Conservation (phyloP, 2,329 filamentous ascomycete genomes). For the Fusarium sambucinum region DNA sequence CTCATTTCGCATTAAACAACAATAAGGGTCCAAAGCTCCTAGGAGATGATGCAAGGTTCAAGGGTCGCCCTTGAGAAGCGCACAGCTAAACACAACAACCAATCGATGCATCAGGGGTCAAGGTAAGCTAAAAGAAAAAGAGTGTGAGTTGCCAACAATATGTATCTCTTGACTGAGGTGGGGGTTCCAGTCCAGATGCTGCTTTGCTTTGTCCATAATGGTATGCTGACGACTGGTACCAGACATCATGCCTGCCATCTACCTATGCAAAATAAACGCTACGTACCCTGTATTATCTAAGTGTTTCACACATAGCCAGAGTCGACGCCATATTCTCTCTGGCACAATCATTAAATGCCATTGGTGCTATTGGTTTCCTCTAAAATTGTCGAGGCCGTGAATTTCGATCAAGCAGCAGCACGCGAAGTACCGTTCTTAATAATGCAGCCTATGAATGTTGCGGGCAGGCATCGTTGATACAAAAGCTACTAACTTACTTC, state of each 20-base stretch:
- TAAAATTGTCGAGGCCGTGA: not conserved
- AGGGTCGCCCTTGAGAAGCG: conserved; percentile 21
- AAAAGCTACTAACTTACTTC: not conserved
- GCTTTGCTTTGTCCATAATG: not conserved
- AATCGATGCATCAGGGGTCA: conserved; percentile 29
- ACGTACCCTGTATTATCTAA: not conserved
- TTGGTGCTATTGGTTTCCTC: not conserved
- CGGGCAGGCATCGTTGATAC: not conserved
- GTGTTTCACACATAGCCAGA: not conserved
- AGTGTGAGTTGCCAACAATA: conserved; percentile 20
- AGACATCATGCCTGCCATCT: not conserved
- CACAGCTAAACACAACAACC: conserved; percentile 27
- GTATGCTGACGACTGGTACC: not conserved
- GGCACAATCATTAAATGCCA: not conserved
- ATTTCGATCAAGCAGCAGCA: conserved; percentile 1
- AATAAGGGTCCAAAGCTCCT: conserved; percentile 36
- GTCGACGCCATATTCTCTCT: not conserved
- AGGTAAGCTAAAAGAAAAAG: conserved; percentile 11
- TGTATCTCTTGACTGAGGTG: conserved; percentile 24
- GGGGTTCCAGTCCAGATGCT: conserved; percentile 11
- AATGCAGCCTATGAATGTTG: not conserved
- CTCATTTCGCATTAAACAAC: conserved; percentile 10
- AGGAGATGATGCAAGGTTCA: conserved; percentile 36
- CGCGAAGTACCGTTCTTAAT: not conserved
- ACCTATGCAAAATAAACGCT: conserved; percentile 1